Conservation (phyloP, 1,284 basidiomycete species). For the Cryptococcus deneoformans region DNA sequence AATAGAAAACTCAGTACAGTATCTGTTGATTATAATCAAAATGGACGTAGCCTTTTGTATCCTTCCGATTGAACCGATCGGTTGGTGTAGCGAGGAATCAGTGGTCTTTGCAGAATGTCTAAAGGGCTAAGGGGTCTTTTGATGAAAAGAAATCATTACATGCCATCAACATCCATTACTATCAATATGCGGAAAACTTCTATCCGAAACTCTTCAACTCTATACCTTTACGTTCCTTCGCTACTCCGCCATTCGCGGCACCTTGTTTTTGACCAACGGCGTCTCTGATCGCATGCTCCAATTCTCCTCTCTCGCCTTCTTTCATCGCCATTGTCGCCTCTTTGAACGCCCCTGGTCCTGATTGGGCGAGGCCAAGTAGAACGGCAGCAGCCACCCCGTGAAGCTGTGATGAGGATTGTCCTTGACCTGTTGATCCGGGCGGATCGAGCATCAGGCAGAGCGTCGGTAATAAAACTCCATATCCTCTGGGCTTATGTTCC, state of each 20-base stretch:
- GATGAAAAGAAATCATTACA: no score
- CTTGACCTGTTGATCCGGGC: constrained; percentile 43
- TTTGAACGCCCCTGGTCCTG: constrained; percentile 76
- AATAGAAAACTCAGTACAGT: no score
- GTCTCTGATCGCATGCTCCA: constrained; percentile 77
- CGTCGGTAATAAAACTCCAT: constrained; percentile 76
- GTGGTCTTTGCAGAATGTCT: no score
- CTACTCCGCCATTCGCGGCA: constrained; percentile 42
- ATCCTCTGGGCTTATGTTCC: constrained; percentile 62
- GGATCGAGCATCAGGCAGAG: constrained; percentile 70
- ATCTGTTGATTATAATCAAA: no score
- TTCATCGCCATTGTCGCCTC: constrained; percentile 75
- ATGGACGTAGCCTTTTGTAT: no score
- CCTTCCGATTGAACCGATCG: no score
- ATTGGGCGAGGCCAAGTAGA: constrained; percentile 70
- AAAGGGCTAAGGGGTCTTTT: no score
- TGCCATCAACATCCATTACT: no score
- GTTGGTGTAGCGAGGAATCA: no score
- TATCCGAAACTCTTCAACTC: constrained; percentile 47
- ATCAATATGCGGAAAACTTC: not conserved
- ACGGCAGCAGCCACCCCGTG: constrained; percentile 67
- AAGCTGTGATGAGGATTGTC: constrained; percentile 50
- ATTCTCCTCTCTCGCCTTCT: constrained; percentile 57
- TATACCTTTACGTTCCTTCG: constrained; percentile 35
- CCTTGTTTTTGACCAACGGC: constrained; percentile 59